phyloP scores from a whole-genome alignment of 495 filamentous ascomycete species.

The Xylaria cubensis region DNA sequence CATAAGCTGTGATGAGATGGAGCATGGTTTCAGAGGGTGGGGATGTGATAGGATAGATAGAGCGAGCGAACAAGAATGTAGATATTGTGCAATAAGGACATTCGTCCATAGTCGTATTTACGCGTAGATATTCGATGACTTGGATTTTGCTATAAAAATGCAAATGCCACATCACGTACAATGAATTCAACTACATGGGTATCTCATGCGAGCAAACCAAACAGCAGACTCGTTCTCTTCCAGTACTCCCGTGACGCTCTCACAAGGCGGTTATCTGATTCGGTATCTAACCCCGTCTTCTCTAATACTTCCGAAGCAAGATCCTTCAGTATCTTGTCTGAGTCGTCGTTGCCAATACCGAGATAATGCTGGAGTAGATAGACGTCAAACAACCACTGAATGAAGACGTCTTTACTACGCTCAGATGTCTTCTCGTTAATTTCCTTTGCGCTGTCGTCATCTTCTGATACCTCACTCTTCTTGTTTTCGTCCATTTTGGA shows the following conservation, averaged over 20 bases:
- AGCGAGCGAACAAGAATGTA: not conserved
- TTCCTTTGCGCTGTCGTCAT: conserved; percentile 28
- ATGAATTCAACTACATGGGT: conserved; percentile 7
- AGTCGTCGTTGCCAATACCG: conserved; percentile 28
- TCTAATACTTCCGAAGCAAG: conserved; percentile 54
- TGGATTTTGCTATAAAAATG: not conserved
- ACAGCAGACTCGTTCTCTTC: conserved; percentile 78
- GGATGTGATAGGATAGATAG: not conserved
- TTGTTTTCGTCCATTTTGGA: conserved; percentile 25
- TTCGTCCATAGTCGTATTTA: not conserved
- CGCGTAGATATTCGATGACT: not conserved
- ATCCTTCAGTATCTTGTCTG: conserved; percentile 49
- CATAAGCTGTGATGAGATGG: conserved; percentile 76
- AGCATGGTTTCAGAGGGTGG: not conserved
- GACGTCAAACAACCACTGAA: conserved; percentile 82
- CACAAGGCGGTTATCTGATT: conserved; percentile 55
- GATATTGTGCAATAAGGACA: not conserved
- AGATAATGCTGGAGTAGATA: conserved; percentile 65
- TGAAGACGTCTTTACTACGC: conserved; percentile 59
- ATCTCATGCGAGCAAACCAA: conserved; percentile 58
- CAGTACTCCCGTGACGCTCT: conserved; percentile 74
- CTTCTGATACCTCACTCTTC: conserved; percentile 17
- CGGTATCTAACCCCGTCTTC: conserved; percentile 52
- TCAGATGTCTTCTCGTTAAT: conserved; percentile 29
- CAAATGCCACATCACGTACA: not conserved